Evolutionary conservation across 257 asterid species (phyloP).

Genomic region (Plantago ovata): DNA sequence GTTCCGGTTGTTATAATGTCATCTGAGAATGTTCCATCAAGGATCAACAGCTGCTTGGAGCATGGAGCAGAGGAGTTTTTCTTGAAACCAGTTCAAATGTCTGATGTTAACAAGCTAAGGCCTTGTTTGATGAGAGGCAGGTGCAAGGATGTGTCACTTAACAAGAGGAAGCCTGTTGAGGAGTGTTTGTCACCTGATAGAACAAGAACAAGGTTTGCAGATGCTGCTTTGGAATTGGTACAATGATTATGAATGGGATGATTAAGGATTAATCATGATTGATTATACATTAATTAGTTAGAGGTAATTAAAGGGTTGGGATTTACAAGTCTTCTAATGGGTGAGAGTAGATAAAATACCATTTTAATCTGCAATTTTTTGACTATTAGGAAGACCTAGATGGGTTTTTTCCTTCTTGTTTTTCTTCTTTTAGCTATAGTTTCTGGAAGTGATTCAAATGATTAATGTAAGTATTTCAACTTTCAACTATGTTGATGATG

Average conservation of each 20-base stretch:
- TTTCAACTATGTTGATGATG: no score
- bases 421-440: no score
- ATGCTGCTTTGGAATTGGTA: constrained; percentile 16
- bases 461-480: no score
- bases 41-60: constrained; percentile 55
- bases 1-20: constrained; percentile 77
- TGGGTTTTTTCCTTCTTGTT: neutral
- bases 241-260: constrained; percentile 12
- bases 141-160: neutral
- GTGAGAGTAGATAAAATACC: neutral
- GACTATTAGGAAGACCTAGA: neutral
- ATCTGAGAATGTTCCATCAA: constrained; percentile 60
- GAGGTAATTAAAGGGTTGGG: neutral
- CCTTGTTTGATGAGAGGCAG: constrained; percentile 33
- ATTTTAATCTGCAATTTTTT: neutral
- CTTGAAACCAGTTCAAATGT: constrained; percentile 53
- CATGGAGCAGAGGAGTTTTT: constrained; percentile 66
- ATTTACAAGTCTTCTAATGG: neutral
- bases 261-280: neutral
- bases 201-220: constrained; percentile 36
- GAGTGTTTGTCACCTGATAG: constrained; percentile 39
- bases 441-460: no score
- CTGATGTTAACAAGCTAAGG: constrained; percentile 52
- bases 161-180: constrained; percentile 28
- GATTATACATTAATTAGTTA: neutral